A percentile compares a stretch with the other conserved stretches of the same genome.
These are phyloP conservation scores for Alliaria petiolata DNA, from an alignment of 345 rosid species.

Conservation along the genomic window DNA sequence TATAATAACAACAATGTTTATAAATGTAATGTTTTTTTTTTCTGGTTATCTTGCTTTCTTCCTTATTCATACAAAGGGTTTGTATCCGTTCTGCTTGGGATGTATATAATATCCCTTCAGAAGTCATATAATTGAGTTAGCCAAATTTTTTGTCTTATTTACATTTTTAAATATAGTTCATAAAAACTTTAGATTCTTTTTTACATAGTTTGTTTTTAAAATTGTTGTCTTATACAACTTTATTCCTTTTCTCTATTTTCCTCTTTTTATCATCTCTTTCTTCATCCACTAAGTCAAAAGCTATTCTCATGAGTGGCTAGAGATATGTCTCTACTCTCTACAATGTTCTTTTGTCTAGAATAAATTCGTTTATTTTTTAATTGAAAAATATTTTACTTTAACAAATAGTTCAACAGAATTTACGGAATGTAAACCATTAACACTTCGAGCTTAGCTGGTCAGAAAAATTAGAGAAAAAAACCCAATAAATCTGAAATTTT, in stretches of 20 bases:
- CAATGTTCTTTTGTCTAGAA: not conserved
- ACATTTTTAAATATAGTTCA: not conserved
- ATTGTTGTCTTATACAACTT: not conserved
- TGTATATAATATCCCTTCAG: no score
- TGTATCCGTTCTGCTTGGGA: no score
- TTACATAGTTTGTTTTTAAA: not conserved
- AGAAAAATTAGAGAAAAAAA: not conserved
- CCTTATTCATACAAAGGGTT: no score
- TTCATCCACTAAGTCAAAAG: constrained; percentile 16
- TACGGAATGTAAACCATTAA: not conserved
- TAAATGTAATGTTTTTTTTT: no score
- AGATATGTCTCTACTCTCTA: not conserved
- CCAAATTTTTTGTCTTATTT: not conserved
- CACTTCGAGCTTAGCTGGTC: not conserved
- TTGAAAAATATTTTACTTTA: not conserved
- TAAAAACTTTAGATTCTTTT: not conserved
- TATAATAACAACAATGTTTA: no score
- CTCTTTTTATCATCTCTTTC: not conserved
- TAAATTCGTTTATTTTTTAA: not conserved
- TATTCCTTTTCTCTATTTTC: not conserved
- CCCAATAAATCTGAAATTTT: not conserved
- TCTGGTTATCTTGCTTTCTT: no score
- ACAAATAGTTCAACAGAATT: not conserved
- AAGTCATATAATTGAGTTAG: not conserved
- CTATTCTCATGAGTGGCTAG: not conserved